Conservation (phyloP, 2,329 filamentous ascomycete species). For the Westerdykella aurantiaca region DNA sequence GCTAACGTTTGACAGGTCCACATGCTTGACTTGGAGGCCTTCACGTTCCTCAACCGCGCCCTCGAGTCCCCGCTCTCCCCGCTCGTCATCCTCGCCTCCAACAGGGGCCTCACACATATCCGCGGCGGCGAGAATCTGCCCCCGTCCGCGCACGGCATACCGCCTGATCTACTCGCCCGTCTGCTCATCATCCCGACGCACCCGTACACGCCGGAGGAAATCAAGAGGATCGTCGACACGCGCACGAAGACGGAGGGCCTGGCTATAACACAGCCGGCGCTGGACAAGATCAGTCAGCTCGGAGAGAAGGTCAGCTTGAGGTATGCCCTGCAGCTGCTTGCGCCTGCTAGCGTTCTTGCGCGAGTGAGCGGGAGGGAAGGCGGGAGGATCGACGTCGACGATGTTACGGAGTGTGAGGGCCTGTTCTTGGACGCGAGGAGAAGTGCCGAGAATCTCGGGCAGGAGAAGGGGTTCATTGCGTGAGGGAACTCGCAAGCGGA, state of each 20-base stretch:
- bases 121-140: conserved; percentile 66
- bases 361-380: conserved; percentile 54
- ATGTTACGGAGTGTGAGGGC: conserved; percentile 48
- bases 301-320: conserved; percentile 84
- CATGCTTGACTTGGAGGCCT: conserved; percentile 99
- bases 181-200: conserved; percentile 95
- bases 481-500: too few relatives aligned
- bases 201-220: conserved; percentile 80
- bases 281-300: conserved; percentile 80
- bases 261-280: conserved; percentile 70
- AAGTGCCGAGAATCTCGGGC: conserved; percentile 38
- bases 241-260: conserved; percentile 78
- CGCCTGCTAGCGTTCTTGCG: conserved; percentile 84
- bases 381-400: conserved; percentile 48
- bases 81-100: conserved; percentile 95
- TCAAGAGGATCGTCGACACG: conserved; percentile 84
- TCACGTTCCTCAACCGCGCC: conserved; percentile 98
- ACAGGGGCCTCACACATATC: conserved; percentile 89
- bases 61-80: conserved; percentile 91
- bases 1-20: conserved; percentile 60
- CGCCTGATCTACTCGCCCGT: conserved; percentile 85
- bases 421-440: conserved; percentile 46
- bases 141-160: conserved; percentile 80
- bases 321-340: conserved; percentile 88
- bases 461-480: conserved; percentile 30